These are phyloP conservation scores for Pseudohalonectria lignicola DNA, from an alignment of 2,329 filamentous ascomycete genomes.

Conservation along the genomic window DNA sequence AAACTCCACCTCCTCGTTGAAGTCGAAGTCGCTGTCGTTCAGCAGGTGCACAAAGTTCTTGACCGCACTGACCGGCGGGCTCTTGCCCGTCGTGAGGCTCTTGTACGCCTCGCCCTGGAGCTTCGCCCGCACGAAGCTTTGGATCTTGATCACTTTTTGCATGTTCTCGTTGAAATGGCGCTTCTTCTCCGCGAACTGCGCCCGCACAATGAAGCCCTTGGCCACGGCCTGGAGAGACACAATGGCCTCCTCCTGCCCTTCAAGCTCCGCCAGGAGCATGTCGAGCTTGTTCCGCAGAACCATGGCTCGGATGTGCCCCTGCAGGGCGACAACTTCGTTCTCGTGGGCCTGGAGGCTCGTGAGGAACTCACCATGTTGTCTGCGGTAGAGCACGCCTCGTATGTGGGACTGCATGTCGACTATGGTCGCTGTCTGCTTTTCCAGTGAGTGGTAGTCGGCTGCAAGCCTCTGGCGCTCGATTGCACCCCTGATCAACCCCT, in stretches of 20 bases:
- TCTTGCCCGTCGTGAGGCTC: conserved; percentile 90
- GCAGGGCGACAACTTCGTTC: conserved; percentile 56
- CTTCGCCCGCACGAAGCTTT: conserved; percentile 89
- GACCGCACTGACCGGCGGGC: conserved; percentile 90
- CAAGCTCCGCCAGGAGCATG: conserved; percentile 62
- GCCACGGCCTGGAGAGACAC: conserved; percentile 64
- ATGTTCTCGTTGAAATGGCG: conserved; percentile 91
- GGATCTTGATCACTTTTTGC: conserved; percentile 97
- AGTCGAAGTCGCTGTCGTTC: conserved; percentile 97
- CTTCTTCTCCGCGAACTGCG: conserved; percentile 71
- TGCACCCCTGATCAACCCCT: conserved; percentile 52
- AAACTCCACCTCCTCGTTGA: conserved; percentile 97
- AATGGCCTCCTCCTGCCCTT: conserved; percentile 71
- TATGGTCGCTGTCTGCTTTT: conserved; percentile 44
- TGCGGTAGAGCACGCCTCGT: conserved; percentile 54
- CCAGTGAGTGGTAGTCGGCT: conserved; percentile 41
- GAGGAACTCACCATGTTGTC: conserved; percentile 50
- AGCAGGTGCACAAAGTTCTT: conserved; percentile 97
- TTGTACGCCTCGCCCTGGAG: conserved; percentile 98
- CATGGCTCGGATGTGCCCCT: conserved; percentile 69
- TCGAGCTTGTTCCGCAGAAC: conserved; percentile 66
- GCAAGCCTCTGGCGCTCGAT: conserved; percentile 40
- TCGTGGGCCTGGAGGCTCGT: conserved; percentile 60
- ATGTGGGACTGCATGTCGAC: conserved; percentile 54
- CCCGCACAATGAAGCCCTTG: conserved; percentile 63